Base-by-base conservation (phyloP, 2,329 filamentous ascomycete species). In the Akanthomyces dipterigenus region DNA sequence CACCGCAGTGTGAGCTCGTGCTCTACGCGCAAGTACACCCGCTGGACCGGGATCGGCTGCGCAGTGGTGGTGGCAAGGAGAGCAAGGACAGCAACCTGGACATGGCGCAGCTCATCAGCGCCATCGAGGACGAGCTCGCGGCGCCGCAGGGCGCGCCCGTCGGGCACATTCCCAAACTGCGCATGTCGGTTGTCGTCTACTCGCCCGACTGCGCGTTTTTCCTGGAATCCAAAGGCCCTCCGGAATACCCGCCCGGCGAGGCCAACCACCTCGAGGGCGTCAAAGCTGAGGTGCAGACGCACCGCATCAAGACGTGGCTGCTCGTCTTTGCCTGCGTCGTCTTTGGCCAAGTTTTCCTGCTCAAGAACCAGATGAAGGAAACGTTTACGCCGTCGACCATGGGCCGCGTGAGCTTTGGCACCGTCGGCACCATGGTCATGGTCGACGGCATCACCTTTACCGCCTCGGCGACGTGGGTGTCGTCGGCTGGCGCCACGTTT, bases 1-100 rank as follows among this genome's bases (percentile, higher is more conserved):
- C 71, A 14, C 91, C 91, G 0, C 89, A 90, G 67, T 99, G 95
- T 79, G 95, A 99, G 73, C 91, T 91, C 69, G 78, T 99, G 55
- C 77, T 96, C 60, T 98, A 93, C 72, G 78, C 93, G 34, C 95
- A 98, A 71, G 81, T 93, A 45, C 82, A 89, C 64, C 84, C 85
- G 1, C 73, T 82, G 3, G 73, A 79, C 51, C 71, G 72, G 14
- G 67, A 72, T 9, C 69, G 72, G 22, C 64, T 78, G 24, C 20
- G 28, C 12, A 14, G 31, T 14, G 68, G 72, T 58, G 68, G 74
- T 24, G 64, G 63, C 62, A 71, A 65, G 62, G 71, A 66, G 62
- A 70, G 64, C 54, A 69, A 72, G 2, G 68, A 73, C 53, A 72
- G 72, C 48, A 72, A 72, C 48, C 70, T 72, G 38, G 65, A 68